Percentiles rank a stretch among this genome's conserved stretches.
Evolutionary conservation across 2,329 filamentous ascomycete species (phyloP).

Genomic region (Fusarium sp.): DNA sequence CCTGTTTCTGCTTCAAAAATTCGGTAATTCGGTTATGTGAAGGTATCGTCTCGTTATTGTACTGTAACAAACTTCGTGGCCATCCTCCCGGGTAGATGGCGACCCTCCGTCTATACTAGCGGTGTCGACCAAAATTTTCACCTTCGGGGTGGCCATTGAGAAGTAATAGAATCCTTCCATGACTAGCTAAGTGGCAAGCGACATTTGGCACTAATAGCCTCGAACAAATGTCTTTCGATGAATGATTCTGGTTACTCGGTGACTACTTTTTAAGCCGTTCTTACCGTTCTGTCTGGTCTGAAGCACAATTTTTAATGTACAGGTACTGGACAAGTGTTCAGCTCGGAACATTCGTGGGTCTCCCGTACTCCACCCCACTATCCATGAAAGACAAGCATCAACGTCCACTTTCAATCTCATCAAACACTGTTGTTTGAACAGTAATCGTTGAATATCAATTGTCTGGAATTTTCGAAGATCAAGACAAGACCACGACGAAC

Average conservation of each 20-base stretch:
- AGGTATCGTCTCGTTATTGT: not conserved
- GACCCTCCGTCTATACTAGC: constrained; percentile 1
- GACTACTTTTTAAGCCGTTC: constrained; percentile 2
- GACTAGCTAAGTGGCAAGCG: constrained; percentile 13
- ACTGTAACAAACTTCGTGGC: not conserved
- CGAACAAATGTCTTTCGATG: constrained; percentile 10
- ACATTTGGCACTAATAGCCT: not conserved
- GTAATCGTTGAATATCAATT: constrained; percentile 1
- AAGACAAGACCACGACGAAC: not conserved
- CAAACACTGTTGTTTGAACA: constrained; percentile 22
- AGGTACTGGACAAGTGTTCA: constrained; percentile 23
- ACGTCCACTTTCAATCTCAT: constrained; percentile 35
- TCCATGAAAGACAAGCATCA: constrained; percentile 24
- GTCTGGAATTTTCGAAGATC: not conserved
- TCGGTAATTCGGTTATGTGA: not conserved
- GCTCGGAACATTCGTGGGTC: constrained; percentile 30
- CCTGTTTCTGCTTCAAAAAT: constrained; percentile 11
- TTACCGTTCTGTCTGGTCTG: not conserved
- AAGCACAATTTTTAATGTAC: constrained; percentile 1
- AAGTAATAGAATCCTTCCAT: not conserved
- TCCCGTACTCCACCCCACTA: constrained; percentile 26
- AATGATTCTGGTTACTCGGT: not conserved
- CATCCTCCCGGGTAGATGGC: constrained; percentile 19
- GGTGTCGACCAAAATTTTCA: constrained; percentile 14
- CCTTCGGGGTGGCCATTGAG: constrained; percentile 14